phyloP scores from a whole-genome alignment of 345 rosid genomes.

The Populus ilicifolia region DNA sequence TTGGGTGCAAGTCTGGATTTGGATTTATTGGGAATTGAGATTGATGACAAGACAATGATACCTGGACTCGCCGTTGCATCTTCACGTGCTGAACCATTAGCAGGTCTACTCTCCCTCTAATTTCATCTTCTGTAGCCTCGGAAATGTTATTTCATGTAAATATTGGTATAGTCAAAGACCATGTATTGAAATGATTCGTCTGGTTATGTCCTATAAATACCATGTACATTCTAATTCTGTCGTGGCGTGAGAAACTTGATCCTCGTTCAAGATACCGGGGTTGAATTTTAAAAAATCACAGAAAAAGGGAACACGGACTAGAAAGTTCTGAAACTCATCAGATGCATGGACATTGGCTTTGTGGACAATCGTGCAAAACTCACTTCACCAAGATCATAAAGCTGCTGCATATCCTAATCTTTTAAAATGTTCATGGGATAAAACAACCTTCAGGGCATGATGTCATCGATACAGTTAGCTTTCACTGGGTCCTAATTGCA shows the following conservation, averaged over 20 bases:
- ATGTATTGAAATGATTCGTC: not conserved
- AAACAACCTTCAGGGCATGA: not conserved
- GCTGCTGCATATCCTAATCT: not conserved
- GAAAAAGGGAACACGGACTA: not conserved
- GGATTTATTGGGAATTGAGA: slow-evolving; percentile 87
- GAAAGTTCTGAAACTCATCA: not conserved
- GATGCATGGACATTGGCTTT: not conserved
- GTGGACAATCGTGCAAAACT: no score
- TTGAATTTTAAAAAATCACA: not conserved
- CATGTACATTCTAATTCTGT: not conserved
- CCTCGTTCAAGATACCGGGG: not conserved
- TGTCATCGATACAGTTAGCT: not conserved
- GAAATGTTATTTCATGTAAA: not conserved
- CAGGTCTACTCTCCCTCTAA: slow-evolving; percentile 45
- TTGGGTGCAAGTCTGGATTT: slow-evolving; percentile 87
- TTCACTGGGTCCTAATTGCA: not conserved
- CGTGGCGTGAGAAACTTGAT: not conserved
- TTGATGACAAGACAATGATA: slow-evolving; percentile 63
- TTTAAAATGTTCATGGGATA: no score
- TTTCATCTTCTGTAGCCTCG: not conserved
- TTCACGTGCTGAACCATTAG: slow-evolving; percentile 82
- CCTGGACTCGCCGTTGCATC: slow-evolving; percentile 94
- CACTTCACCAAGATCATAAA: not conserved
- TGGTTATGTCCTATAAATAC: not conserved
- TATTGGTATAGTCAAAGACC: not conserved